Percentiles rank a stretch among this genome's conserved stretches.
These are phyloP conservation scores for Suhomyces bokatorum DNA, from an alignment of 1,139 yeast genomes.

Conservation along the genomic window DNA sequence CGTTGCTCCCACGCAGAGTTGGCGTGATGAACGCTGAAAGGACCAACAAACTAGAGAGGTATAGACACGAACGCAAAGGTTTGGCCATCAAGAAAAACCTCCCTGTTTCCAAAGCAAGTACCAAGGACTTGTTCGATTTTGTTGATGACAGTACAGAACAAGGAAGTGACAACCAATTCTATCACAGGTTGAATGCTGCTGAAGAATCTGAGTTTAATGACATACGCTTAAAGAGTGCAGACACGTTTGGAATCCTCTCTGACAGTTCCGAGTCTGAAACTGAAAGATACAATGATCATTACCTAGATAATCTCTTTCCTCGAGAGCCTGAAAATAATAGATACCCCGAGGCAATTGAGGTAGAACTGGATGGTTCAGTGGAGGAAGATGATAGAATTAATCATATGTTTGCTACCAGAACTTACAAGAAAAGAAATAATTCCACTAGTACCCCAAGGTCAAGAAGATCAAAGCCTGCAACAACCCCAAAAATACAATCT, in stretches of 20 bases:
- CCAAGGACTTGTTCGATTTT: conserved; percentile 11
- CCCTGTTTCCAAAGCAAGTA: neutral
- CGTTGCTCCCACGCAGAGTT: neutral
- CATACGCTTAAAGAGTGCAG: conserved; percentile 6
- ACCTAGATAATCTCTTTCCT: conserved; percentile 5
- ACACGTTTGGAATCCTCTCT: conserved; percentile 15
- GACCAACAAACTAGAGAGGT: neutral
- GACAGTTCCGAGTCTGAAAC: conserved; percentile 13
- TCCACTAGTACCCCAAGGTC: neutral
- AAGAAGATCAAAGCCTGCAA: no score
- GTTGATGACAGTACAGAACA: conserved; percentile 15
- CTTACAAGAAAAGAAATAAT: neutral
- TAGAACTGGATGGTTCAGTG: conserved; percentile 14
- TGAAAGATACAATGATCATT: conserved; percentile 1
- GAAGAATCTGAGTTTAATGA: conserved; percentile 14
- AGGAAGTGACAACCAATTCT: conserved; percentile 10
- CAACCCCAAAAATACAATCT: neutral
- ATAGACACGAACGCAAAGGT: conserved; percentile 29
- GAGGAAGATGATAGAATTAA: conserved; percentile 23
- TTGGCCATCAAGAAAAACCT: conserved; percentile 33
- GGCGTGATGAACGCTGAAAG: neutral
- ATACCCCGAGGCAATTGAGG: neutral
- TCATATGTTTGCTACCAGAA: conserved; percentile 20
- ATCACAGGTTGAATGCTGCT: conserved; percentile 14
- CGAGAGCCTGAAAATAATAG: neutral